phyloP scores from a whole-genome alignment of 2,329 filamentous ascomycete genomes.

The Aspergillus pseudoviridinutans region DNA sequence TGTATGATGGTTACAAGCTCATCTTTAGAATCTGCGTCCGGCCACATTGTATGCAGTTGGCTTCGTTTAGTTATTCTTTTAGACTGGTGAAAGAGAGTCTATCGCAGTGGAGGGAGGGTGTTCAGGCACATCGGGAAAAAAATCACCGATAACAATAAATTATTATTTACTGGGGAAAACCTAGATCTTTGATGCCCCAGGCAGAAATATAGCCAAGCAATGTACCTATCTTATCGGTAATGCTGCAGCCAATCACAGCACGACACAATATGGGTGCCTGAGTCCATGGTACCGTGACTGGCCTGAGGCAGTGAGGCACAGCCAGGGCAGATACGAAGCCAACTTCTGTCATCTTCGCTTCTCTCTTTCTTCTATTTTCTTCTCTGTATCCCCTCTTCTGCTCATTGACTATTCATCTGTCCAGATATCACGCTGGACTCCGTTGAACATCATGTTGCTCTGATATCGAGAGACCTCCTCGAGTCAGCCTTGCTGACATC shows the following conservation, averaged over 20 bases:
- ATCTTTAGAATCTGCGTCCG: slow-evolving; percentile 9
- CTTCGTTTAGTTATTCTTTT: not conserved
- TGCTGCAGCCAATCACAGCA: not conserved
- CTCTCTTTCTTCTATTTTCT: not conserved
- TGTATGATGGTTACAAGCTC: slow-evolving; percentile 32
- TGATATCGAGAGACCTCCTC: not conserved
- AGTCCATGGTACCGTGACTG: not conserved
- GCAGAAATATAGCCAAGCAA: not conserved
- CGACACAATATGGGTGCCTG: not conserved
- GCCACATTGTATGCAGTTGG: slow-evolving; percentile 2
- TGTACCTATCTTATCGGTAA: not conserved
- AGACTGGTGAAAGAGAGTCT: slow-evolving; percentile 1
- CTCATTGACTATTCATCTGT: not conserved
- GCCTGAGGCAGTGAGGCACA: not conserved
- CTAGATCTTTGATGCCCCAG: not conserved
- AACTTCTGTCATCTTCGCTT: not conserved
- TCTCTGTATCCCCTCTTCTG: not conserved
- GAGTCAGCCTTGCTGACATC: not conserved
- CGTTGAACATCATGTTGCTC: not conserved
- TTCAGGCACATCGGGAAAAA: not conserved
- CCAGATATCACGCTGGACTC: not conserved
- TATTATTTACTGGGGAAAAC: not conserved
- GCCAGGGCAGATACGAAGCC: not conserved
- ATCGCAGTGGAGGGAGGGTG: not conserved
- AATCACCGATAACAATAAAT: not conserved